Conservation (phyloP, 2,329 filamentous ascomycete species). For the Scytalidium lignicola region DNA sequence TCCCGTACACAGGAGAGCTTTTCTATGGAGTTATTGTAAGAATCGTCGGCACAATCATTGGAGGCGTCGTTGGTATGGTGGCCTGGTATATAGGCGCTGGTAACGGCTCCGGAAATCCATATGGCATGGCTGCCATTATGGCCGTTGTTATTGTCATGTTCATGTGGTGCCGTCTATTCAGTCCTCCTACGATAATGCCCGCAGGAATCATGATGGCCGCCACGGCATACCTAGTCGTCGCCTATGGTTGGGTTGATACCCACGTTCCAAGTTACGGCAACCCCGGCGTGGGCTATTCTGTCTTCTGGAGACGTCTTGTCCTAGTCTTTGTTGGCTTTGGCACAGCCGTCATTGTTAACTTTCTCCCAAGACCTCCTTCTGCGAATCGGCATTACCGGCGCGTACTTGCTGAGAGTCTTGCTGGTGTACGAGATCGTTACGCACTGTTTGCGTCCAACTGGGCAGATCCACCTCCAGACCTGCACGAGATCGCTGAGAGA, state of each 20-base stretch:
- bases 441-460: conserved; percentile 41
- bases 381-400: conserved; percentile 39
- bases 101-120: conserved; percentile 41
- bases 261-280: conserved; percentile 39
- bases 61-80: conserved; percentile 40
- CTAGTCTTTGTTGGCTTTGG: conserved; percentile 40
- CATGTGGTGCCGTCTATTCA: conserved; percentile 32
- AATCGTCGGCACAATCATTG: conserved; percentile 38
- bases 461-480: conserved; percentile 12
- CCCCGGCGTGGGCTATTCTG: conserved; percentile 40
- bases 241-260: conserved; percentile 41
- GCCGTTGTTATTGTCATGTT: conserved; percentile 31
- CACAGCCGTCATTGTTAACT: conserved; percentile 38
- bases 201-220: conserved; percentile 29
- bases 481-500: conserved; percentile 23
- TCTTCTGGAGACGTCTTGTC: conserved; percentile 43
- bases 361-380: conserved; percentile 42
- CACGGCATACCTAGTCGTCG: conserved; percentile 39
- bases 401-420: conserved; percentile 38
- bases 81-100: conserved; percentile 49
- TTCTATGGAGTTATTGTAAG: conserved; percentile 39
- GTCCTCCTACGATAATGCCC: conserved; percentile 24
- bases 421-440: conserved; percentile 42
- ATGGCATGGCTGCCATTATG: conserved; percentile 42
- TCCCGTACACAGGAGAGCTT: conserved; percentile 47